Evolutionary conservation across 2,329 filamentous ascomycete species (phyloP), one percentile per base, ranked within the genome.

Genomic region (Xylaria sp.): DNA sequence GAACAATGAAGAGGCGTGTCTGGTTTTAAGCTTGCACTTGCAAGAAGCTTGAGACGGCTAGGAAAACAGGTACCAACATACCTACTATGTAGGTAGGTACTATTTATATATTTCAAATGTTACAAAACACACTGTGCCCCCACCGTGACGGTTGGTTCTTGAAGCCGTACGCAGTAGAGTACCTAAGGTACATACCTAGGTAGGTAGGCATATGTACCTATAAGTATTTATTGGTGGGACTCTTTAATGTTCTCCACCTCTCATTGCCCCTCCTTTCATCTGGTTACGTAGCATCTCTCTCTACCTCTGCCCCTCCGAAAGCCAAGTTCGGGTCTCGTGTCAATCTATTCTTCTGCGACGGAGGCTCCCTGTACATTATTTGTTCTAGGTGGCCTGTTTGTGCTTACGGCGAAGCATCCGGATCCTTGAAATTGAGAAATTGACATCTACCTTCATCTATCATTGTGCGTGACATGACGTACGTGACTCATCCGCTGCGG

Each of bases 401-500:
- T 3, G n/a, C 22, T 22, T 10, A 15, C n/a, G 5, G 7, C 15
- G 11, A 36, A 38, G 6, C 4, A 39, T 17, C 3, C n/a, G 17
- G 11, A 1, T 27, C 10, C n/a, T 39, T 22, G 2, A 38, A 25
- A 27, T 22, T 11, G 31, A 54, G 9, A 51, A n/a, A 29, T n/a
- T 50, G 10, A 33, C 17, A 13, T 9, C 29, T 31, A 15, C 53
- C n/a, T 36, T 17, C n/a, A 53, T 3, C 27, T 11, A 27, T 6
- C n/a, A 58, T 13, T n/a, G 25, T 29, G 22, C 25, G n/a, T 44
- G n/a, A 36, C n/a, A n/a, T 29, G 44, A 36, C 17, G 15, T 2
- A 29, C 7, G 36, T n/a, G 53, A 29, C 22, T 42, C 36, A 31
- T 61, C 22, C 29, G 31, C 55, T 53, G 29, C 31, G 51, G 65